Evolutionary conservation across 805 yeast genomes (phyloP), one percentile per base, ranked within the genome.

Genomic region (Schizosaccharomyces lindneri): DNA sequence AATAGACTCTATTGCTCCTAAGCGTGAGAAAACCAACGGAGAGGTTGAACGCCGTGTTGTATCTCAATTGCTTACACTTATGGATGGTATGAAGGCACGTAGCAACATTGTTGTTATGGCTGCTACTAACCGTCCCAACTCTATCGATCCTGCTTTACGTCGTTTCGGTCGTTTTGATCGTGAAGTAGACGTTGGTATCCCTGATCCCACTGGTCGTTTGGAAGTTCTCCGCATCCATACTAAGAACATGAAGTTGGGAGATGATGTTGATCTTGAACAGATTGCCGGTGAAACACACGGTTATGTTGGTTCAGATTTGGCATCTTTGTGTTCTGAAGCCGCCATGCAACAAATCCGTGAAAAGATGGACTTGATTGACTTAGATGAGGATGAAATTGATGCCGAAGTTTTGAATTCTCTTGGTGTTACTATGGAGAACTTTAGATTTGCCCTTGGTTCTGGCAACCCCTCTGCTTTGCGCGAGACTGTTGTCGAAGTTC

Each of bases 61-160:
- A 64, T 90, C 97, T 39, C 98, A 93, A 76, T 80, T 93, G 70
- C 81, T 93, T 72, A 93, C 99, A 21, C 79, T 93, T 68, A 93
- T 93, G 99, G 99, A 93, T 72, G 99, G 98, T 78, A 93, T 93
- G 98, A 90, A 90, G 76, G 95, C 97, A n/a, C 84, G 98, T 75
- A 85, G 97, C 51, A 93, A 93, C 71, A 85, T 87, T 68, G 98
- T 93, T 65, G 99, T 93, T 63, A 93, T 93, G 75, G 99, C 98
- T 62, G 99, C 99, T 46, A 93, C 93, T 61, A 84, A 84, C 75
- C 78, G 93, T 73, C 93, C 93, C 65, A 85, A 84, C 75, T 82
- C 88, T 21, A 84, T 84, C 69, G 93, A 84, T 69, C 89, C 93
- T 59, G 93, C 93, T 27, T 76, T 84, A 67, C 82, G 93, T 74